phyloP scores from a whole-genome alignment of 768 basidiomycete genomes.

The Trametes meyenii region DNA sequence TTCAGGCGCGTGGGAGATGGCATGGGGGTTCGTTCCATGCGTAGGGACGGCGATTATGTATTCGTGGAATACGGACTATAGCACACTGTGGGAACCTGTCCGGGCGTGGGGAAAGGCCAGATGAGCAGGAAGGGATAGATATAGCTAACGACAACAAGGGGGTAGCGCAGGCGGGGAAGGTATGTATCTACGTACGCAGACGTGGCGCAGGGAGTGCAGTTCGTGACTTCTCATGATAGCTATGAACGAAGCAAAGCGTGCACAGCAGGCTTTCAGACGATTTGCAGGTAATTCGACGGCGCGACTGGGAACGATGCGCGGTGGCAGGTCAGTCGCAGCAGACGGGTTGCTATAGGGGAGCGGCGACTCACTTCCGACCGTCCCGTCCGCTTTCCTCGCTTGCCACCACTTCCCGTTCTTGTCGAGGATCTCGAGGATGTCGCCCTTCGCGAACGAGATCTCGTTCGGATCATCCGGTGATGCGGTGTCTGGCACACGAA shows the following conservation, averaged over 20 bases:
- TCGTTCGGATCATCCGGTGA: constrained; percentile 95
- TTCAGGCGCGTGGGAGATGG: no score
- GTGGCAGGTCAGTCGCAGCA: not conserved
- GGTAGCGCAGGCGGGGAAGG: constrained; percentile 10
- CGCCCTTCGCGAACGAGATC: constrained; percentile 91
- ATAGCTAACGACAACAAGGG: constrained; percentile 19
- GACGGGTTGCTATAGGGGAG: constrained; percentile 1
- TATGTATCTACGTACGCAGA: constrained; percentile 14
- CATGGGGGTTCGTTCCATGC: no score
- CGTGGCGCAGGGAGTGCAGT: constrained; percentile 4
- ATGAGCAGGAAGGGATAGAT: constrained; percentile 16
- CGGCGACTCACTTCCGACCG: constrained; percentile 70
- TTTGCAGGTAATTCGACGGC: constrained; percentile 84
- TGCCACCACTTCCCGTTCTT: constrained; percentile 96
- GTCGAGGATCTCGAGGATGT: constrained; percentile 89
- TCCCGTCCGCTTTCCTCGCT: constrained; percentile 76
- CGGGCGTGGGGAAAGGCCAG: constrained; percentile 8
- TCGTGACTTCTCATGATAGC: constrained; percentile 31
- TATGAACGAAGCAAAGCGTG: constrained; percentile 3
- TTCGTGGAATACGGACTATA: constrained; percentile 16
- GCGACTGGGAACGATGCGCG: constrained; percentile 53
- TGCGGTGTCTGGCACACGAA: constrained; percentile 70
- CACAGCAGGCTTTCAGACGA: constrained; percentile 44
- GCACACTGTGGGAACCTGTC: constrained; percentile 18
- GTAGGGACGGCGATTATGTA: constrained; percentile 3